phyloP scores from a whole-genome alignment of 495 filamentous ascomycete genomes.

The Lasiosphaeria ovina region DNA sequence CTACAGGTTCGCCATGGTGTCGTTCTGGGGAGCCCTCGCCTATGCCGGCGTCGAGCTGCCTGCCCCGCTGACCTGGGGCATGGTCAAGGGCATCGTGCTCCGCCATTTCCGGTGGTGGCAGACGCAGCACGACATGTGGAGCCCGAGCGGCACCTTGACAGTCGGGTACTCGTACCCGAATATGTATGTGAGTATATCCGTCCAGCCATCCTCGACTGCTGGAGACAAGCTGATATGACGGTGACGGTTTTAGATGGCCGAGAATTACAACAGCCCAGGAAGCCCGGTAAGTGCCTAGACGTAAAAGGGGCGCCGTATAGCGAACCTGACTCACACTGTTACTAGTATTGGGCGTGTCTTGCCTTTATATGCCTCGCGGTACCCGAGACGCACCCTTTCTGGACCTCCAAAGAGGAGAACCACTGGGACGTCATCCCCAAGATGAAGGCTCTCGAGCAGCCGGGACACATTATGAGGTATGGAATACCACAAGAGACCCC shows the following conservation, averaged over 20 bases:
- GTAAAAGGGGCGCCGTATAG: neutral
- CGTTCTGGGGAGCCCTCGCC: slow-evolving; percentile 75
- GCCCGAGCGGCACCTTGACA: slow-evolving; percentile 66
- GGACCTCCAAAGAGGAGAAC: slow-evolving; percentile 64
- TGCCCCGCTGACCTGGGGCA: slow-evolving; percentile 68
- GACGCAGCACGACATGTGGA: slow-evolving; percentile 69
- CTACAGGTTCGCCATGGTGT: slow-evolving; percentile 79
- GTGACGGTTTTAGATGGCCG: slow-evolving; percentile 41
- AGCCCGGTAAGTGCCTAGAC: slow-evolving; percentile 36
- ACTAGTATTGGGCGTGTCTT: slow-evolving; percentile 72
- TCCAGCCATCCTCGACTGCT: too few species aligned
- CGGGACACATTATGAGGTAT: slow-evolving; percentile 64
- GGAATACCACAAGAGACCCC: slow-evolving; percentile 3
- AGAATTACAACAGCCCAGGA: slow-evolving; percentile 79
- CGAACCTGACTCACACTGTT: neutral
- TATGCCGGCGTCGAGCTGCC: slow-evolving; percentile 73
- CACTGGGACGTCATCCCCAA: slow-evolving; percentile 53
- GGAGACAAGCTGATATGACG: too few species aligned
- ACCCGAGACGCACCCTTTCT: slow-evolving; percentile 69
- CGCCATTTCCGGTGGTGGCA: slow-evolving; percentile 78
- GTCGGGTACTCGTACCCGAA: slow-evolving; percentile 79
- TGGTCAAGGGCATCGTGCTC: slow-evolving; percentile 71
- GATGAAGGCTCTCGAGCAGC: slow-evolving; percentile 59
- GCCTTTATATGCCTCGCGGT: slow-evolving; percentile 71
- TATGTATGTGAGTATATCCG: slow-evolving; percentile 55